Base-by-base conservation (phyloP, 805 yeast genomes). In the Saccharomyces paradoxus region DNA sequence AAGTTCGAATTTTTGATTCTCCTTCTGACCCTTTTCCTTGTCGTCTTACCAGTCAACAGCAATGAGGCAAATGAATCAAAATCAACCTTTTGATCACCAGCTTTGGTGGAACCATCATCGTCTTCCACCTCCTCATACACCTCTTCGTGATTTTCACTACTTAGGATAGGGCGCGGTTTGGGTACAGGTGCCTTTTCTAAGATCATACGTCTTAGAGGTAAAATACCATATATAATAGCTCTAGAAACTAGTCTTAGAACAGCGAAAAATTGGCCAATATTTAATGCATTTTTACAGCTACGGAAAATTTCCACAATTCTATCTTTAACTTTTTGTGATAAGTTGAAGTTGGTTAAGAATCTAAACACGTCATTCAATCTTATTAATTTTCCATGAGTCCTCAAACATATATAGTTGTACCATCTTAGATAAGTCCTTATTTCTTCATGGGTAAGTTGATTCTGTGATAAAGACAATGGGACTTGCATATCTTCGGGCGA, bases 191-290 rank as follows among this genome's bases (percentile, higher is more conserved):
- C 87, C 55, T 70, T 68, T 14, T 73, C 65, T 54, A 74, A 69
- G 41, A 89, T 79, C 64, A 83, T 70, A 24, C 74, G 69, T 58
- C 89, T 72, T 28, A 75, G 68, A 2, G 89, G 86, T n/a, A 76
- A 66, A 32, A 69, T 62, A 1, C 85, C 85, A 32, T 68, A 61
- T 2, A 71, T 50, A 17, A 88, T 68, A 0, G 85, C 75, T 67
- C 89, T 96, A 21, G 96, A 80, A 13, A 90, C 78, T 22, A 94
- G 77, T 62, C 99, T 77, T 53, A 92, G 67, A 41, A 89, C 77
- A 0, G 96, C 96, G 72, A 87, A 94, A 71, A 94, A 92, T 68
- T 90, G 95, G 5, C 96, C 96, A 53, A 90, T 84, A 63, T 89
- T 90, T 53, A 92, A 76, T 2, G 86, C 78, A 54, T 76, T 76